A percentile compares a stretch with the other conserved stretches of the same genome.
These are phyloP conservation scores for Purpureocillium lavendulum DNA, from an alignment of 2,329 filamentous ascomycete genomes.

Conservation along the genomic window DNA sequence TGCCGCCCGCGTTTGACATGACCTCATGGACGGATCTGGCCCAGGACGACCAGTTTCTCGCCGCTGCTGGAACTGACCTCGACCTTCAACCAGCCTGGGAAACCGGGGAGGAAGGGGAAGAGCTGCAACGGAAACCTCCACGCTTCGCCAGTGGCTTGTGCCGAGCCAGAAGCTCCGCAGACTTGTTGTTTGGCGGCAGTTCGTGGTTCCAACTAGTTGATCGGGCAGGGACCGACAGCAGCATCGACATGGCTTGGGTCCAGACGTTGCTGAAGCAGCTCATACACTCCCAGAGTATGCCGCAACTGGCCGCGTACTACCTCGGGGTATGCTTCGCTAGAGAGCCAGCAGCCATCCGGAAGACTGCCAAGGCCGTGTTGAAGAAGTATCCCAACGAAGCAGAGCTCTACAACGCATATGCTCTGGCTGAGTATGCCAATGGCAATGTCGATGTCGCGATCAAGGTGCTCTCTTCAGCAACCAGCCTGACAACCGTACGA, in stretches of 20 bases:
- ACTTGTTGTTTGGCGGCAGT: conserved; percentile 43
- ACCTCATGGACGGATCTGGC: conserved; percentile 20
- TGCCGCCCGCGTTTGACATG: conserved; percentile 41
- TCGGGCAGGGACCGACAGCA: conserved; percentile 12
- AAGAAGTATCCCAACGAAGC: conserved; percentile 57
- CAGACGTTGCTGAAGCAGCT: conserved; percentile 50
- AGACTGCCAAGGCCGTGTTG: conserved; percentile 65
- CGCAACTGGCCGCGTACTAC: conserved; percentile 55
- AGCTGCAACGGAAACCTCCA: conserved; percentile 15
- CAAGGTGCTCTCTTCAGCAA: conserved; percentile 59
- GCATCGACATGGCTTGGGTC: conserved; percentile 37
- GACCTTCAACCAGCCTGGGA: conserved; percentile 2
- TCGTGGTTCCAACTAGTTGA: conserved; percentile 36
- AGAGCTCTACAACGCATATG: conserved; percentile 71
- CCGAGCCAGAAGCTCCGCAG: conserved; percentile 27
- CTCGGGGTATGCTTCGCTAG: conserved; percentile 57
- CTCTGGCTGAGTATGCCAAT: conserved; percentile 56
- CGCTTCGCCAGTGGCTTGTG: conserved; percentile 21
- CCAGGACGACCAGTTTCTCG: conserved; percentile 20
- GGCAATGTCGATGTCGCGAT: conserved; percentile 49
- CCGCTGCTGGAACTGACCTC: conserved; percentile 2
- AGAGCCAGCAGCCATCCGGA: conserved; percentile 50
- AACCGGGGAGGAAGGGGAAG: conserved; percentile 9
- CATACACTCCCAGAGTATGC: conserved; percentile 28
- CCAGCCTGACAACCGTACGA: conserved; percentile 29